These are phyloP conservation scores for Clavariopsis aquatica DNA, from an alignment of 495 filamentous ascomycete genomes.

Conservation along the genomic window DNA sequence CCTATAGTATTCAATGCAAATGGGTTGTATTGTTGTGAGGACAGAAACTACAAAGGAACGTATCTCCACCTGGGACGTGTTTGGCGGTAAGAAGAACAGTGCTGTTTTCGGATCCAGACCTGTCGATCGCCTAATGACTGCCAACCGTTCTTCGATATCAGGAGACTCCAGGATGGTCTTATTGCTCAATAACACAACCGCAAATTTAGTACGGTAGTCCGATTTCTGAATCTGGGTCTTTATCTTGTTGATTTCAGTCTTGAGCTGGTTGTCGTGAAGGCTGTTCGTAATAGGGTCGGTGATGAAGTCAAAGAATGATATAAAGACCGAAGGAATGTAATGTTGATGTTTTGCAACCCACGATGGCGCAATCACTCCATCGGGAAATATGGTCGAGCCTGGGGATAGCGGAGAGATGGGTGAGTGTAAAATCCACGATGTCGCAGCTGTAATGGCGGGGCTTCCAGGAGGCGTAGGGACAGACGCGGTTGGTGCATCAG, in stretches of 20 bases:
- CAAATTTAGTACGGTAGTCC: conserved; percentile 70
- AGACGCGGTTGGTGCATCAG: conserved; percentile 54
- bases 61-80: conserved; percentile 61
- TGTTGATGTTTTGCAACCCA: conserved; percentile 88
- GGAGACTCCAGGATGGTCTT: conserved; percentile 58
- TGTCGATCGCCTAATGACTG: conserved; percentile 72
- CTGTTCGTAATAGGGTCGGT: conserved; percentile 69
- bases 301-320: conserved; percentile 72
- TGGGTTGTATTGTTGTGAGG: conserved; percentile 60
- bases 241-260: conserved; percentile 78
- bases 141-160: conserved; percentile 73
- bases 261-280: conserved; percentile 80
- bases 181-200: conserved; percentile 77
- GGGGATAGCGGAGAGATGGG: conserved; percentile 85
- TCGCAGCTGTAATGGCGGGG: conserved; percentile 48
- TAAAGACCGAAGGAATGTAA: conserved; percentile 73
- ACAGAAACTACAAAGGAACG: conserved; percentile 65
- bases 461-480: conserved; percentile 51
- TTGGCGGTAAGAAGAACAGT: conserved; percentile 72
- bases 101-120: conserved; percentile 74
- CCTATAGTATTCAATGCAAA: conserved; percentile 79
- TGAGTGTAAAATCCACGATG: conserved; percentile 68
- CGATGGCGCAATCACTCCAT: conserved; percentile 75
- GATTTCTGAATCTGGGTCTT: conserved; percentile 65
- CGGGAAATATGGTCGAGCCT: conserved; percentile 75